A percentile compares a stretch with the other conserved stretches of the same genome.
Conservation (phyloP, 768 basidiomycete species). For the Rhizopogon roseolus region DNA sequence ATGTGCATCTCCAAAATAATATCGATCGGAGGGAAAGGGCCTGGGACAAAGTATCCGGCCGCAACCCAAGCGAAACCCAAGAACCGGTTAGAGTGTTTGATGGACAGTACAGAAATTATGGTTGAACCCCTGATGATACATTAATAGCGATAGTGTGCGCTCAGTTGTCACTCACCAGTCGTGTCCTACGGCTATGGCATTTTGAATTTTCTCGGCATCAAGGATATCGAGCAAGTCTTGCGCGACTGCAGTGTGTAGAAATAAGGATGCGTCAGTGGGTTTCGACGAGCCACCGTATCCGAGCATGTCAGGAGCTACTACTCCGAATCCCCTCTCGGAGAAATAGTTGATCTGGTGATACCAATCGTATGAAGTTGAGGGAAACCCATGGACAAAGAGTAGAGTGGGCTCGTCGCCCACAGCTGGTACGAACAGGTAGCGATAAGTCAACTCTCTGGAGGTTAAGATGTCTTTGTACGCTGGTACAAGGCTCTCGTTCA, state of each 20-base stretch:
- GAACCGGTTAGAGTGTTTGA: slow-evolving; percentile 36
- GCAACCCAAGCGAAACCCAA: slow-evolving; percentile 33
- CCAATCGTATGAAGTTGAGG: slow-evolving; percentile 40
- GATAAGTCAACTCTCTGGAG: slow-evolving; percentile 29
- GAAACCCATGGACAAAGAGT: slow-evolving; percentile 42
- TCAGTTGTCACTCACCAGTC: slow-evolving; percentile 29
- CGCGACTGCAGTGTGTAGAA: slow-evolving; percentile 20
- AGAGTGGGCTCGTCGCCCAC: slow-evolving; percentile 30
- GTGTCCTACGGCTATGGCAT: slow-evolving; percentile 33
- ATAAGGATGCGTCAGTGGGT: slow-evolving; percentile 25
- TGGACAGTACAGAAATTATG: slow-evolving; percentile 31
- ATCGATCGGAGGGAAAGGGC: slow-evolving; percentile 20
- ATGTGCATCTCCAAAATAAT: slow-evolving; percentile 19
- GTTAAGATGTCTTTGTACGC: slow-evolving; percentile 29
- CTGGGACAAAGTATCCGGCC: slow-evolving; percentile 28
- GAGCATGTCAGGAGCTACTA: slow-evolving; percentile 44
- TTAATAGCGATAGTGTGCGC: background rate
- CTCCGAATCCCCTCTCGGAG: slow-evolving; percentile 33
- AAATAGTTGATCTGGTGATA: slow-evolving; percentile 34
- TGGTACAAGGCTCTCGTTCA: slow-evolving; percentile 21
- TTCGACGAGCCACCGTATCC: slow-evolving; percentile 44
- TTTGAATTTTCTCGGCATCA: slow-evolving; percentile 27
- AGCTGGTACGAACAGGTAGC: slow-evolving; percentile 27
- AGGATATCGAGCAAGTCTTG: slow-evolving; percentile 35
- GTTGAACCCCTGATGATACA: slow-evolving; percentile 28